Base-by-base conservation (phyloP, 2,329 filamentous ascomycete species). In the Fusarium setosum region DNA sequence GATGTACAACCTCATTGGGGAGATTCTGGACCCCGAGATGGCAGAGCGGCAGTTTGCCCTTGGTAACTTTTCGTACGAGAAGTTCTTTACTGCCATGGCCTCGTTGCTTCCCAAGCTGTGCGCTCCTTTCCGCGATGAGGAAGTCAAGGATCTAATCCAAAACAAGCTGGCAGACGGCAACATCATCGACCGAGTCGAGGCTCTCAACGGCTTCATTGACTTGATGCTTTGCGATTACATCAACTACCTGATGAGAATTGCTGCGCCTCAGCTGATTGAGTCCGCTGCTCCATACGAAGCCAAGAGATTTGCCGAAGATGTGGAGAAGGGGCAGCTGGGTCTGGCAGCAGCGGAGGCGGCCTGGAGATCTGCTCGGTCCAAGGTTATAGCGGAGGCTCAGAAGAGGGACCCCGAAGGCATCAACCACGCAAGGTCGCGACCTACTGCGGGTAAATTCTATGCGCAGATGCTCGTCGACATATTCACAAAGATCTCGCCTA, bases 181-280 rank as follows among this genome's bases (percentile, higher is more conserved):
- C 73, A 87, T 94, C 71, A 91, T 94, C 15, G 89, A 92, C 72
- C 90, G 92, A 63, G 84, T 95, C 1, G 90, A 93, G 78, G 89
- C 90, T 13, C 82, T 96, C 3, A 86, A 93, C 53, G 86, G 88
- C 26, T 91, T 93, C 68, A 91, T 94, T 56, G 91, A 96, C 71
- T 81, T 91, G 32, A 90, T 95, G 80, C 87, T 92, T 21, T 88
- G 93, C 59, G 92, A 96, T 71, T 94, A 94, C 72, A 90, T 92
- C 60, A 96, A 96, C 74, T 95, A 93, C 73, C 83, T 94, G 70
- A 81, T 96, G 48, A 88, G 89, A 75, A 86, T 90, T 24, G 89
- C 89, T 1, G 90, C 90, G 2, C 91, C 91, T 1, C 87, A 87
- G 6, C 83, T 96, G 51, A 87, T 93, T 53, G 86, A 90, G 64